Percentiles rank a stretch among this genome's conserved stretches.
phyloP scores from a whole-genome alignment of 192 early-diverging fungal genomes.

The Geosiphon pyriformis region DNA sequence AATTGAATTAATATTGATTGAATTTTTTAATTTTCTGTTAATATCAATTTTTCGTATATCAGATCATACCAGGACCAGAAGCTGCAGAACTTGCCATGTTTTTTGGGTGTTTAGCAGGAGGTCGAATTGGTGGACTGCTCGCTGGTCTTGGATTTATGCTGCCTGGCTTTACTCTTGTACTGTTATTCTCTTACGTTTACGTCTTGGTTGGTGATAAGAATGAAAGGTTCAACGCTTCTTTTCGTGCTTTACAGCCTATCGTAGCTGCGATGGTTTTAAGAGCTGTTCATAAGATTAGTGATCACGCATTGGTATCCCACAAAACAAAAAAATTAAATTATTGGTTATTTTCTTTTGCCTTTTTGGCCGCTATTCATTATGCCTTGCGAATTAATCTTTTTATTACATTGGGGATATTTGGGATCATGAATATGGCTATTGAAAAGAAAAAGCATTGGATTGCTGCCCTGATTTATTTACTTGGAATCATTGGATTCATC shows the following conservation, averaged over 20 bases:
- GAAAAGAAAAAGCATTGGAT: conserved; percentile 23
- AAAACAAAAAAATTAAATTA: conserved; percentile 40
- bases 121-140: conserved; percentile 40
- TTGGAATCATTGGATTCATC: conserved; percentile 31
- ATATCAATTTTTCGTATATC: no score
- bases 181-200: conserved; percentile 42
- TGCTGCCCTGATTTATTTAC: conserved; percentile 25
- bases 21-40: no score
- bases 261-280: conserved; percentile 50
- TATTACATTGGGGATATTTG: conserved; percentile 45
- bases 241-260: conserved; percentile 48
- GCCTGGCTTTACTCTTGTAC: conserved; percentile 46
- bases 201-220: conserved; percentile 36
- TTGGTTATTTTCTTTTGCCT: conserved; percentile 15
- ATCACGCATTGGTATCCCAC: conserved; percentile 41
- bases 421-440: conserved; percentile 31
- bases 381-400: conserved; percentile 48
- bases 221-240: conserved; percentile 46
- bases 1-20: no score
- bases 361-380: conserved; percentile 37
- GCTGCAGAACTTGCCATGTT: conserved; percentile 52
- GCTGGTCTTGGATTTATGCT: conserved; percentile 47
- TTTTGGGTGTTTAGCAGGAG: conserved; percentile 44
- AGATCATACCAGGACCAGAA: conserved; percentile 40
- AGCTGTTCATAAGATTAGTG: conserved; percentile 42